Percentiles rank a stretch among this genome's conserved stretches.
Evolutionary conservation across 805 yeast genomes (phyloP).

Genomic region (Ogataea nakhonphanomensis): DNA sequence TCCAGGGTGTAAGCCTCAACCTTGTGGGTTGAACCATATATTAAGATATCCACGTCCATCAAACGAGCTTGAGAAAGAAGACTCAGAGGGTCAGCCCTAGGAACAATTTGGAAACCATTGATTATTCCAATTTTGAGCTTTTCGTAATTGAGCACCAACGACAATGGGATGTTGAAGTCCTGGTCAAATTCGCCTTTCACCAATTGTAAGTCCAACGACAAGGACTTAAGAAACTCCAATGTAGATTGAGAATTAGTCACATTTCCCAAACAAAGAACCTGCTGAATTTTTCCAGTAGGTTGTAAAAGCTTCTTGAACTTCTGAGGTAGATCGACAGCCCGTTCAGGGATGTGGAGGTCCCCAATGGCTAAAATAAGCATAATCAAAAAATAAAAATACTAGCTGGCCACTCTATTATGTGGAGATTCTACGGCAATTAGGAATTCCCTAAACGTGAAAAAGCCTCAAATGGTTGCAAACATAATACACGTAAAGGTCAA

Average conservation of each 20-base stretch:
- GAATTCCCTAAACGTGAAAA: no score
- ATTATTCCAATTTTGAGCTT: constrained; percentile 77
- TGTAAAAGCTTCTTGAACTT: constrained; percentile 72
- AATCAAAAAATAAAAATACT: constrained; percentile 1
- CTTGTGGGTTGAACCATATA: constrained; percentile 91
- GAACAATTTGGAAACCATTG: constrained; percentile 80
- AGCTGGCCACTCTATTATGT: not conserved
- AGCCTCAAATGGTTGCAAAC: no score
- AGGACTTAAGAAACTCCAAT: constrained; percentile 55
- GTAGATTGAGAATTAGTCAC: constrained; percentile 66
- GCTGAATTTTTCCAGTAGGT: constrained; percentile 77
- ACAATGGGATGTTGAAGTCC: constrained; percentile 51
- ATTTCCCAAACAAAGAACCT: constrained; percentile 84
- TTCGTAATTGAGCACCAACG: constrained; percentile 64
- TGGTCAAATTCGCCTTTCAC: constrained; percentile 85
- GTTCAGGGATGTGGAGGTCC: constrained; percentile 85
- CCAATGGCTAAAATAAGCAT: constrained; percentile 83
- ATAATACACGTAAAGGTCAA: no score
- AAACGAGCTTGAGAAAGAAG: constrained; percentile 80
- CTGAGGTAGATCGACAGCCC: constrained; percentile 60
- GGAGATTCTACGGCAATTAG: not conserved
- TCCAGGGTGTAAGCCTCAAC: constrained; percentile 93
- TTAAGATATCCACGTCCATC: constrained; percentile 83
- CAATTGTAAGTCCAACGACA: constrained; percentile 69
- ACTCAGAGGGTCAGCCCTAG: constrained; percentile 83